Evolutionary conservation across 192 early-diverging fungal species (phyloP), one percentile per base, ranked within the genome.

Genomic region (Backusella sp.): DNA sequence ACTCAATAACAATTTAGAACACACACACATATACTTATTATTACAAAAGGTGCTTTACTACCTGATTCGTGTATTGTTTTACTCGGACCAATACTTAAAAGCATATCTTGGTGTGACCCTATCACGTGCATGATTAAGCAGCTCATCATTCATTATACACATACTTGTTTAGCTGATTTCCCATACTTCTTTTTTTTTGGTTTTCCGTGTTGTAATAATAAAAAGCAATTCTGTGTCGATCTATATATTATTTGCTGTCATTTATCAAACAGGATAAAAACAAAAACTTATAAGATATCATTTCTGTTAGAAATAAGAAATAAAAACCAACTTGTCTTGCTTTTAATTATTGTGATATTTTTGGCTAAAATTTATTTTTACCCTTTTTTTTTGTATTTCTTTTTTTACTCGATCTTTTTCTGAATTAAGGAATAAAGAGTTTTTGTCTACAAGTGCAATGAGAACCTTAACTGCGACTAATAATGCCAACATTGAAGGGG

Each of bases 341-440:
- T 62, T 62, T 62, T 28, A 62, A 62, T 28, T 28, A 28, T 28
- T 62, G 9, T 28, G 11, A 59, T 62, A 62, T 62, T 62, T 62
- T 62, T 62, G 56, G 56, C 11, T 62, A 62, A 62, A 62, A 14
- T 62, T 62, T 62, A 62, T 62, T 62, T 62, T 62, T 62, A 62
- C 56, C n/a, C 9, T 62, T 59, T 62, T 59, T 59, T 59, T 26
- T 53, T 21, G 7, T 0, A 21, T 53, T 53, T 59, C 9, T 26
- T 59, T 59, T 59, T 59, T 59, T 59, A 23, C 11, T 59, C 11
- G 2, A 21, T 59, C 53, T 59, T 26, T 59, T 9, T 59, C 53
- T 59, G 53, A 23, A 49, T 49, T 49, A 7, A 49, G 46, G 46
- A 49, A 49, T 49, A 49, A 49, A 49, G 46, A 39, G 37, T 39